Conservation (phyloP, 2,329 filamentous ascomycete species). For the Exophiala sp. region DNA sequence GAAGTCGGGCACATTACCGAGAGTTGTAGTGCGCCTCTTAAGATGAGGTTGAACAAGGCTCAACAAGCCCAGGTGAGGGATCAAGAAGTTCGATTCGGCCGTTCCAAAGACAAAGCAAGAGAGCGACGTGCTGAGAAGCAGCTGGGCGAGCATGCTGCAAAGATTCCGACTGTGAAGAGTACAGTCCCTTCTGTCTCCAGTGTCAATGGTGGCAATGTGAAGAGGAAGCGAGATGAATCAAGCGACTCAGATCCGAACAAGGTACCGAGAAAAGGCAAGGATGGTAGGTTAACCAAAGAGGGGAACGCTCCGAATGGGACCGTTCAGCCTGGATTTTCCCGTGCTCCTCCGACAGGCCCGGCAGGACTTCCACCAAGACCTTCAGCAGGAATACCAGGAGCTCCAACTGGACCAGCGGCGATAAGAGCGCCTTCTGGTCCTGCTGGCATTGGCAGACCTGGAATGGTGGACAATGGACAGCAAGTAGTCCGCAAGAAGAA, state of each 20-base stretch:
- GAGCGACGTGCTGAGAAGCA: constrained; percentile 42
- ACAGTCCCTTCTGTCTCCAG: constrained; percentile 11
- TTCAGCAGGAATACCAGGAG: neutral
- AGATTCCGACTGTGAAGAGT: constrained; percentile 37
- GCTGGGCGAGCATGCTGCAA: constrained; percentile 43
- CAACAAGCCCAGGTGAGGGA: constrained; percentile 36
- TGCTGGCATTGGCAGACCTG: constrained; percentile 1
- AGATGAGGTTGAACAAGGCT: constrained; percentile 34
- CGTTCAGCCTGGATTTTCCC: neutral
- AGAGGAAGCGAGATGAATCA: constrained; percentile 25
- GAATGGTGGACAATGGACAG: constrained; percentile 1
- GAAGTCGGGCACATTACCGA: constrained; percentile 39
- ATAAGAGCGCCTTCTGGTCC: neutral
- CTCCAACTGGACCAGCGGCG: constrained; percentile 1
- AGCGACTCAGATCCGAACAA: constrained; percentile 13
- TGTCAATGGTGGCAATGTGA: constrained; percentile 6
- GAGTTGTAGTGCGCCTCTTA: constrained; percentile 33
- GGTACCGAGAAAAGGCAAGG: constrained; percentile 6
- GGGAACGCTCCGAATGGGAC: neutral
- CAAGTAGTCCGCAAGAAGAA: constrained; percentile 24
- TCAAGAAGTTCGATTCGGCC: constrained; percentile 37
- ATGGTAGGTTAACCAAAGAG: neutral
- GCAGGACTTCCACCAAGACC: neutral
- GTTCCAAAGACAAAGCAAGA: constrained; percentile 33
- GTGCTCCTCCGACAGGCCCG: constrained; percentile 3